Evolutionary conservation across 176 grass and related monocot species (phyloP).

Genomic region (Dactylis glomerata): DNA sequence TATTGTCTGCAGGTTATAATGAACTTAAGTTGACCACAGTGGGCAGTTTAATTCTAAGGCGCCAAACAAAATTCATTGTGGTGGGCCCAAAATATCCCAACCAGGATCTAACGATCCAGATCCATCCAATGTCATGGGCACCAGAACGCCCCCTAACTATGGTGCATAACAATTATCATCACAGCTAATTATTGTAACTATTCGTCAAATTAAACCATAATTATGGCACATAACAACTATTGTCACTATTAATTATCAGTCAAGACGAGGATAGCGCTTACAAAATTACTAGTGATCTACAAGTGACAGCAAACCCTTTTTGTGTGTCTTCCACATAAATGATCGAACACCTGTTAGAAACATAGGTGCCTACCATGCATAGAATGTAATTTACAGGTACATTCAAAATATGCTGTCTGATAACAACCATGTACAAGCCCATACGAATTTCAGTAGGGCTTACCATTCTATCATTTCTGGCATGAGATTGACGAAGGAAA

Average conservation of each 20-base stretch:
- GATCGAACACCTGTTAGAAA: neutral
- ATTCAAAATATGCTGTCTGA: neutral
- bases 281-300: neutral
- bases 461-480: constrained; percentile 90
- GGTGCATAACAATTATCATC: neutral
- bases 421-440: neutral
- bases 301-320: constrained; percentile 13
- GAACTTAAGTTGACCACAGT: neutral
- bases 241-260: neutral
- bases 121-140: neutral
- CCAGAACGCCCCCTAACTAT: neutral
- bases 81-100: neutral
- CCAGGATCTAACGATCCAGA: neutral
- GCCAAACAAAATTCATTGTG: neutral
- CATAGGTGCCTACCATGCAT: neutral
- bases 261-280: neutral
- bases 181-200: neutral
- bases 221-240: neutral
- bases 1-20: constrained; percentile 58
- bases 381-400: neutral
- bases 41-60: too few relatives aligned
- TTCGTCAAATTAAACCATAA: neutral
- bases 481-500: constrained; percentile 90
- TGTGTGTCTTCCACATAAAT: neutral
- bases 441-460: constrained; percentile 29